phyloP scores from a whole-genome alignment of 2,329 filamentous ascomycete genomes.

The Aspergillus sergii region DNA sequence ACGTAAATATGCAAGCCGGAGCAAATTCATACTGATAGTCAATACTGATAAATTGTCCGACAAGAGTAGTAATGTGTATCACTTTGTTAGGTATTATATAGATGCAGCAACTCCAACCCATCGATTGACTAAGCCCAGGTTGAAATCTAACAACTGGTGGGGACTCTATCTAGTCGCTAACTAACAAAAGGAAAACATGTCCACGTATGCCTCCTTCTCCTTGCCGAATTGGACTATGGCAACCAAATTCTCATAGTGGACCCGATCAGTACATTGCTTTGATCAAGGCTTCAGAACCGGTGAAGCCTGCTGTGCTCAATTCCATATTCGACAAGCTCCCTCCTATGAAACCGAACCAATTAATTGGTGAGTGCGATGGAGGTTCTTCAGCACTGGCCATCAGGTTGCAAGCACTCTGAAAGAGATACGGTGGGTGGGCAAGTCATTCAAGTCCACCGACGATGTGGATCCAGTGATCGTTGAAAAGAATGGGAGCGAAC shows the following conservation, averaged over 20 bases:
- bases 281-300: neutral
- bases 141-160: too few species aligned
- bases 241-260: neutral
- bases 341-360: neutral
- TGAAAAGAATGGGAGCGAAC: conserved; percentile 6
- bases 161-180: too few species aligned
- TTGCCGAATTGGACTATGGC: neutral
- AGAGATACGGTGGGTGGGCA: conserved; percentile 13
- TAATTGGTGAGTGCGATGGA: conserved; percentile 13
- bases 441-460: conserved; percentile 7
- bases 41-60: too few species aligned
- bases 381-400: conserved; percentile 15
- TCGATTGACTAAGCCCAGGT: too few species aligned
- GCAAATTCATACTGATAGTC: too few species aligned
- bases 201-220: neutral
- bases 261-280: neutral
- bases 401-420: neutral
- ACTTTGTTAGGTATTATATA: too few species aligned
- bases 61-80: too few species aligned
- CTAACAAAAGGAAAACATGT: neutral
- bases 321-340: conserved; percentile 6
- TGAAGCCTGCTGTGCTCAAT: neutral
- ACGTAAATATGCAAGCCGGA: too few species aligned
- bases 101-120: too few species aligned
- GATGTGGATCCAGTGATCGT: conserved; percentile 15